These are phyloP conservation scores for Rhizopus arrhizus DNA, from an alignment of 371 early-diverging fungal genomes.

Conservation along the genomic window DNA sequence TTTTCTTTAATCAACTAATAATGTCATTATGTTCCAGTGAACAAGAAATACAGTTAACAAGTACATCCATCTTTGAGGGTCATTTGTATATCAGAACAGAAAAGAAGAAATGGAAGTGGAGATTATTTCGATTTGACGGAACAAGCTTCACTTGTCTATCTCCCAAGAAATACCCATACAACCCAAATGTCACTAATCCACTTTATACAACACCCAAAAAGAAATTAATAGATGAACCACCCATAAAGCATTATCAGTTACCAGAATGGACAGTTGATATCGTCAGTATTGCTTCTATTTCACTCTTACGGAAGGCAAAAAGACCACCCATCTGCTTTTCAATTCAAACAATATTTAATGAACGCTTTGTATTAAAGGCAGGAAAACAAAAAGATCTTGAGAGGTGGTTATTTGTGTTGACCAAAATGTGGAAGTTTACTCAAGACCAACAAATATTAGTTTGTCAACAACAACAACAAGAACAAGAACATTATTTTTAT, in stretches of 20 bases:
- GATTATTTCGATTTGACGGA: constrained; percentile 57
- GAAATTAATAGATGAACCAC: constrained; percentile 4
- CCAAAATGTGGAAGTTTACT: constrained; percentile 52
- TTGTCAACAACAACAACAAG: constrained; percentile 20
- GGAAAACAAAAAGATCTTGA: constrained; percentile 54
- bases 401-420: constrained; percentile 56
- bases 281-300: constrained; percentile 41
- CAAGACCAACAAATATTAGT: constrained; percentile 7
- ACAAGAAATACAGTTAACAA: constrained; percentile 45
- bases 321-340: constrained; percentile 45
- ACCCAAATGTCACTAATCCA: constrained; percentile 40
- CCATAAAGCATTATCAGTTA: constrained; percentile 48
- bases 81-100: constrained; percentile 42
- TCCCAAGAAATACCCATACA: constrained; percentile 23
- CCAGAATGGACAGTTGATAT: constrained; percentile 52
- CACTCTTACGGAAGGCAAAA: constrained; percentile 40
- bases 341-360: constrained; percentile 40
- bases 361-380: constrained; percentile 43
- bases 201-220: constrained; percentile 11
- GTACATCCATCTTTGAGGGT: constrained; percentile 52
- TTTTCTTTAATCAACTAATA: not conserved
- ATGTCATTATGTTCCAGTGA: constrained; percentile 22
- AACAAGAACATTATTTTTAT: constrained; percentile 17
- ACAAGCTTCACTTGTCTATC: constrained; percentile 47
- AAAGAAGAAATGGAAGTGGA: constrained; percentile 49